Evolutionary conservation across 805 yeast species (phyloP), one percentile per base, ranked within the genome.

Genomic region (Millerago galiae): DNA sequence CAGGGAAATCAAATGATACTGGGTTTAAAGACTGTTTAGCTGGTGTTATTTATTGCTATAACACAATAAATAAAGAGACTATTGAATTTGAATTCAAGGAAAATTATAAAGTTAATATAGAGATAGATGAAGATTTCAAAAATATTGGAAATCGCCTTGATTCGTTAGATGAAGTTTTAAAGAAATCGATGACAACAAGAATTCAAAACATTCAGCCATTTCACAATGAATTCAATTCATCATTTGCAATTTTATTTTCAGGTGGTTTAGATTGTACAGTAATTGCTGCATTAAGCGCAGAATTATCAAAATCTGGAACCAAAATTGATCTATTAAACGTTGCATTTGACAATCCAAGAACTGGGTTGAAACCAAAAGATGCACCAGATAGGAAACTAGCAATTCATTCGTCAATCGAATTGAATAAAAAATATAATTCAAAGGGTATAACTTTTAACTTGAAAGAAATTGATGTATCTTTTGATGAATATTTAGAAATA

Each of bases 221-320:
- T 3, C 74, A 71, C 43, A 47, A 60, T 34, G 24, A 21, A 21
- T 58, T 63, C 11, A 15, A 35, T 12, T 51, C 52, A 17, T 59
- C 67, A 1, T 60, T 61, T 34, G 83, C 84, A 0, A 67, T 93
- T 0, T 62, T 93, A 27, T 93, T 90, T 56, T 87, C 96, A 35
- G 99, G 99, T 2, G 99, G 99, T 0, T 67, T 93, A 4, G 99
- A 93, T 56, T 93, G 99, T 60, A 82, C 97, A 0, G 62, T 91
- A 0, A 55, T 93, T 18, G 89, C 95, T 0, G 76, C 79, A 0
- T 38, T 82, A 4, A 62, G 70, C 36, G 75, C 61, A 4, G 63
- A 43, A 47, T 58, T 44, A 50, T 65, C 59, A 15, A 43, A 42
- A 41, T 34, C 52, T 44, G 56, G 61, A 30, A 54, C 63, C 1